Base-by-base conservation (phyloP, 2,329 filamentous ascomycete genomes). In the Ophiostoma fasciatum region DNA sequence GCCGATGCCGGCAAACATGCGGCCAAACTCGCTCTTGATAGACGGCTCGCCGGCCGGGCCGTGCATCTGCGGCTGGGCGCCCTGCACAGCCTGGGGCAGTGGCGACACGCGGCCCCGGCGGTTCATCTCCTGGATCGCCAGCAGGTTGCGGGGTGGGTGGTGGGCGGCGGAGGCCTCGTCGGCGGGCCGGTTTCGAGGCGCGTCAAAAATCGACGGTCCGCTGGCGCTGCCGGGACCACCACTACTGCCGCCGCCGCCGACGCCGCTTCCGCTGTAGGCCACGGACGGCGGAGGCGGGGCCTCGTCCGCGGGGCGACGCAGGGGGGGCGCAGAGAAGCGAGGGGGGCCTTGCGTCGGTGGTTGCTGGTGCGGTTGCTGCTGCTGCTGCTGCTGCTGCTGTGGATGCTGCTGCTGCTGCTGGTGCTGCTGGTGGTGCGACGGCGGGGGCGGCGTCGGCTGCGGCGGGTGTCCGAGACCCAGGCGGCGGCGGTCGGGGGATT, bases 11-110 rank as follows among this genome's bases (percentile, higher is more conserved):
- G 83, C 84, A 58, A 94, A 94, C 68, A 94, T 93, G 43, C 84
- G 78, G 20, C 87, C 87, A 53, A 94, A 87, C 53, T 94, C 88
- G 52, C 78, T 92, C 64, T 94, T 94, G 51, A 94, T 93, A 29
- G 81, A 81, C 10, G 84, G 81, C 53, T 94, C 85, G 13, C 78
- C 81, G 12, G 76, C 74, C 6, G 84, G 82, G 4, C 81, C 82
- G 36, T 81, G 70, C 27, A 81, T 71, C 48, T 85, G 81, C 13
- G 78, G 74, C 53, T 94, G 87, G 1, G 82, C 87, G 17, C 88
- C 88, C 52, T 94, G 87, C 1, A 94, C 87, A 17, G 88, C 87
- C 55, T 94, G 88, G 1, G 88, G 88, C 13, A 94, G 62, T 2
- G 88, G 88, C 8, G 88, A 94, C 27, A 84, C 68, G 33, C 87